Percentiles rank a stretch among this genome's conserved stretches.
Evolutionary conservation across 1,284 basidiomycete genomes (phyloP).

Genomic region (Sphaerobolus stellatus): DNA sequence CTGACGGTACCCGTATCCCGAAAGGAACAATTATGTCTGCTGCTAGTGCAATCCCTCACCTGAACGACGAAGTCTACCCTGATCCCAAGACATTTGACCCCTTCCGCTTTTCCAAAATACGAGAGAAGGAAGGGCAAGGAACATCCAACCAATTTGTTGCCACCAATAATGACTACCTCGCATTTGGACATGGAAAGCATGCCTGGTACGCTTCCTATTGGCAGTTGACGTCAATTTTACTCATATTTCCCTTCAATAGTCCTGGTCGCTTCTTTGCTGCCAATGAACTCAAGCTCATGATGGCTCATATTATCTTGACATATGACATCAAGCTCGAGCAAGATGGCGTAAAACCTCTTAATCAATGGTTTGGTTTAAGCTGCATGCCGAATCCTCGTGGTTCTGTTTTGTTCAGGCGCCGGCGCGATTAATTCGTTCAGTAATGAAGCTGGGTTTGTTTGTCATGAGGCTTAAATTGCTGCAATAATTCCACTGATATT

Average conservation of each 20-base stretch:
- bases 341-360: slow-evolving; percentile 8
- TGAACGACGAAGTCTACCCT: slow-evolving; percentile 40
- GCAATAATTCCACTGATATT: too few species aligned
- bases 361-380: slow-evolving; percentile 1
- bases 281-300: slow-evolving; percentile 25
- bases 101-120: slow-evolving; percentile 38
- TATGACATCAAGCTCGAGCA: slow-evolving; percentile 26
- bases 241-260: slow-evolving; percentile 13
- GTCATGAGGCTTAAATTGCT: too few species aligned
- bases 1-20: slow-evolving; percentile 44
- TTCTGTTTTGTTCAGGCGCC: slow-evolving; percentile 11
- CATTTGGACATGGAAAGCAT: slow-evolving; percentile 9
- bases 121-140: not conserved
- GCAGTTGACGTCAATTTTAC: not conserved
- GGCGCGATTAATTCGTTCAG: too few species aligned
- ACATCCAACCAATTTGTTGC: not conserved
- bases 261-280: slow-evolving; percentile 29
- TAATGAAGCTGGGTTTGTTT: too few species aligned
- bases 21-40: slow-evolving; percentile 42
- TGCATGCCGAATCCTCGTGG: slow-evolving; percentile 9
- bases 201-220: slow-evolving; percentile 5
- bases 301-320: slow-evolving; percentile 23
- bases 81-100: slow-evolving; percentile 41
- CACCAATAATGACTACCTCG: slow-evolving; percentile 1
- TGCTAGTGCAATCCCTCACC: slow-evolving; percentile 42